phyloP scores from a whole-genome alignment of 129 eudicot genomes.

The Cynara cardunculus region DNA sequence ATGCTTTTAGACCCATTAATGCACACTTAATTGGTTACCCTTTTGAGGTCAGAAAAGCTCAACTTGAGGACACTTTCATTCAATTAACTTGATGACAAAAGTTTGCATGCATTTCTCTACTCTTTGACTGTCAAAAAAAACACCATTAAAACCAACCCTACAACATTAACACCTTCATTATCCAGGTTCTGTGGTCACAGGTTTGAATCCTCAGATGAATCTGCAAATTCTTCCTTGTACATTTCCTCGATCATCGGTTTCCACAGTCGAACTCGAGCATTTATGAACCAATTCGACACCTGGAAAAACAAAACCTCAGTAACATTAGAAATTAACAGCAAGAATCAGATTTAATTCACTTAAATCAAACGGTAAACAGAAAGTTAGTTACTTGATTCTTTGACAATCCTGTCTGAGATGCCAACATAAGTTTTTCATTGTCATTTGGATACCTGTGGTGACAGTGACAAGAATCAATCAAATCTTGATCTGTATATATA shows the following conservation, averaged over 20 bases:
- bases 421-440: conserved; percentile 72
- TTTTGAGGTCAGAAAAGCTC: conserved; percentile 30
- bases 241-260: conserved; percentile 98
- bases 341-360: neutral
- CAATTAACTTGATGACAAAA: conserved; percentile 31
- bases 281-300: conserved; percentile 94
- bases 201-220: conserved; percentile 49
- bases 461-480: neutral
- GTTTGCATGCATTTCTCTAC: conserved; percentile 23
- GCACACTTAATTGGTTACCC: conserved; percentile 20
- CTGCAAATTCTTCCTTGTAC: conserved; percentile 90
- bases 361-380: neutral
- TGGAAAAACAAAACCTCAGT: conserved; percentile 3
- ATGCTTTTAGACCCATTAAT: conserved; percentile 27
- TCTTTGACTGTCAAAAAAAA: conserved; percentile 18
- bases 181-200: conserved; percentile 27
- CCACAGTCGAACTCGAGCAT: conserved; percentile 91
- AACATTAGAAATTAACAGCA: neutral
- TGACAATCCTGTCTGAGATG: conserved; percentile 86
- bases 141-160: conserved; percentile 12
- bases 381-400: conserved; percentile 75
- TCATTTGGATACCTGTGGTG: conserved; percentile 80
- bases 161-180: conserved; percentile 21
- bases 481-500: neutral
- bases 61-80: conserved; percentile 26